Percentiles rank a stretch among this genome's conserved stretches.
Conservation (phyloP, 208 protist genomes). For the Acanthamoeba culbertsoni region DNA sequence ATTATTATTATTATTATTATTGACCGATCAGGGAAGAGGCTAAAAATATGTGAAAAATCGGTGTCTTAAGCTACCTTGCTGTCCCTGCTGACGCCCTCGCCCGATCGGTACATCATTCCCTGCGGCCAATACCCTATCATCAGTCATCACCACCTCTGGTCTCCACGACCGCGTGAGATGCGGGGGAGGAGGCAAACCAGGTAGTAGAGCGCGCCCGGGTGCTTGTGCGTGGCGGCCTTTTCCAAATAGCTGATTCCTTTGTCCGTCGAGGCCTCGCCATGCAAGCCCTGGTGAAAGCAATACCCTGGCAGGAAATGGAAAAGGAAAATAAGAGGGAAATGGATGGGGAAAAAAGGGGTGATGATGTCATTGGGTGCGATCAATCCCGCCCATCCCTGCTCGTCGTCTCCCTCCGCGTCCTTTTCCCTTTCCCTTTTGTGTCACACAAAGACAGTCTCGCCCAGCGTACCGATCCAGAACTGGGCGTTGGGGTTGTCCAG, state of each 20-base stretch:
- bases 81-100: not conserved
- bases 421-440: too few species aligned
- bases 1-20: not conserved
- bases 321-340: too few species aligned
- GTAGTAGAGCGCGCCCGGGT: not conserved
- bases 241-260: not conserved
- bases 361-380: too few species aligned
- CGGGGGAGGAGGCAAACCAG: not conserved
- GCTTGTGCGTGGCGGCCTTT: conserved; percentile 5
- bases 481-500: not conserved
- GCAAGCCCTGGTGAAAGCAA: conserved; percentile 27
- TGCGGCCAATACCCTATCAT: too few species aligned
- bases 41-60: not conserved
- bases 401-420: too few species aligned
- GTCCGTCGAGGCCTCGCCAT: not conserved
- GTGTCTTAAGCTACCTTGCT: not conserved
- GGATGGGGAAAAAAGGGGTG: too few species aligned
- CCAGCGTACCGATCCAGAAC: conserved; percentile 30
- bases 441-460: not conserved
- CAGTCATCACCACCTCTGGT: too few species aligned
- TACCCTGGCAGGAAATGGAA: not conserved
- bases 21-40: not conserved
- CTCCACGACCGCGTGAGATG: too few species aligned
- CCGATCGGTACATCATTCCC: conserved; percentile 25
- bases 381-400: too few species aligned